phyloP scores from a whole-genome alignment of 176 grass and related monocot species.

The Oryza brachyantha region DNA sequence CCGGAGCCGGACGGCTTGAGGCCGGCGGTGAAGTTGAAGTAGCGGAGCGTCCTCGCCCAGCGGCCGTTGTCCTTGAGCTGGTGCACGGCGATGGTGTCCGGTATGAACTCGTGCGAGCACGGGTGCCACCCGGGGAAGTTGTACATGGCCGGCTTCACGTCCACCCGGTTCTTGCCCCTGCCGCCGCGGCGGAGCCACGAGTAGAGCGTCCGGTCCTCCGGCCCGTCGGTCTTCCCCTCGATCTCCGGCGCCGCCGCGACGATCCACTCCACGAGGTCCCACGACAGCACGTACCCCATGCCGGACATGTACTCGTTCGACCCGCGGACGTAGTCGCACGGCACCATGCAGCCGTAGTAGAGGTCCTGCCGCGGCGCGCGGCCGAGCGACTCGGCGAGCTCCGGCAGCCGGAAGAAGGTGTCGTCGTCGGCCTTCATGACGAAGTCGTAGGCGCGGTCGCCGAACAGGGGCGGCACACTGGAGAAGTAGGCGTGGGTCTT shows the following conservation, averaged over 20 bases:
- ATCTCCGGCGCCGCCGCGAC: constrained; percentile 26
- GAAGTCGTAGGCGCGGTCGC: constrained; percentile 35
- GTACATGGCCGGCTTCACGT: constrained; percentile 50
- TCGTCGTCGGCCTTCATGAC: constrained; percentile 53
- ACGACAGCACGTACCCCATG: constrained; percentile 55
- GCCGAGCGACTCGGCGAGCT: background rate
- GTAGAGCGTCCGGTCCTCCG: constrained; percentile 43
- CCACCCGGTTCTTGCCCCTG: constrained; percentile 37
- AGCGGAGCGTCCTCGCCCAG: constrained; percentile 41
- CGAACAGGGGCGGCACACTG: constrained; percentile 2
- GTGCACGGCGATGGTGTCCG: constrained; percentile 55
- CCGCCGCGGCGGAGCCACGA: constrained; percentile 29
- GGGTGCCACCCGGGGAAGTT: constrained; percentile 10
- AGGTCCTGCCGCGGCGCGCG: constrained; percentile 9
- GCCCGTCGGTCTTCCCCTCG: constrained; percentile 9
- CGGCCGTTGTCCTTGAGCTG: constrained; percentile 33
- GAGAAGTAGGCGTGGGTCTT: constrained; percentile 56
- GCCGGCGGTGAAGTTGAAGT: constrained; percentile 43
- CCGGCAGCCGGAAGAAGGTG: constrained; percentile 26
- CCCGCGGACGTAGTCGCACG: constrained; percentile 18
- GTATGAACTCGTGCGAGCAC: background rate
- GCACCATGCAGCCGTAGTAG: constrained; percentile 26
- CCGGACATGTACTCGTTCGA: constrained; percentile 52
- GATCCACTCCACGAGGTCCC: constrained; percentile 50
- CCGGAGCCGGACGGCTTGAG: constrained; percentile 36